Evolutionary conservation across 352 stramenopile genomes (phyloP).

Genomic region (Peronosclerospora sorghi): DNA sequence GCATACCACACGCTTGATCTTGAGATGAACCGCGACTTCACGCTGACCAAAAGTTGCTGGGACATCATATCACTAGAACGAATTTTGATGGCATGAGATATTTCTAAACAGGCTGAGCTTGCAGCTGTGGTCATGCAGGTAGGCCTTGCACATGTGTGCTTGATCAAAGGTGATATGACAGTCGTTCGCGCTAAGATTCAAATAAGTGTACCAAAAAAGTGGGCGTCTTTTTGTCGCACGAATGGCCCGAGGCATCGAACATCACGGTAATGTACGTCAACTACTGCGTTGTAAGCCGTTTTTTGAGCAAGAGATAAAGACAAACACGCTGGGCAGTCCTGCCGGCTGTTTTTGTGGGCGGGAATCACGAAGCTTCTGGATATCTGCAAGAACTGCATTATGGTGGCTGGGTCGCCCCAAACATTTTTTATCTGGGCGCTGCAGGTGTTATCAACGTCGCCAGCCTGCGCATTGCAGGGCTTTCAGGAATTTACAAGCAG

Average conservation of each 20-base stretch:
- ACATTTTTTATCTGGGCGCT: constrained; percentile 97
- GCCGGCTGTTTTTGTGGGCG: constrained; percentile 95
- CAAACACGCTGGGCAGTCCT: constrained; percentile 92
- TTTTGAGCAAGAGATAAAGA: constrained; percentile 90
- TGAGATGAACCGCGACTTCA: constrained; percentile 94
- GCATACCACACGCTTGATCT: constrained; percentile 96
- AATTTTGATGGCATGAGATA: constrained; percentile 91
- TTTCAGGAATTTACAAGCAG: constrained; percentile 97
- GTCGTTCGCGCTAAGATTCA: constrained; percentile 92
- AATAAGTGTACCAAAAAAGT: constrained; percentile 96
- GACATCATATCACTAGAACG: constrained; percentile 95
- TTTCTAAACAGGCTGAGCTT: constrained; percentile 90
- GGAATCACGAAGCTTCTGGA: constrained; percentile 98
- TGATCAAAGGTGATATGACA: constrained; percentile 96
- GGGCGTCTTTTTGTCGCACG: constrained; percentile 94
- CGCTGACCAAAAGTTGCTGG: constrained; percentile 93
- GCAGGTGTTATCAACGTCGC: constrained; percentile 88
- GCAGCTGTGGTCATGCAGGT: constrained; percentile 94
- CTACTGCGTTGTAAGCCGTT: constrained; percentile 91
- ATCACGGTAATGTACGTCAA: constrained; percentile 85
- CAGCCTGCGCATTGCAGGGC: constrained; percentile 91
- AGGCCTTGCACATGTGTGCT: constrained; percentile 92
- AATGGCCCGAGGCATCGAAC: constrained; percentile 97
- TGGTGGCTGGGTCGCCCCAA: constrained; percentile 96
- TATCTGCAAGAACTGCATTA: constrained; percentile 96